Base-by-base conservation (phyloP, 768 basidiomycete genomes). In the Macrocybe gigantea region DNA sequence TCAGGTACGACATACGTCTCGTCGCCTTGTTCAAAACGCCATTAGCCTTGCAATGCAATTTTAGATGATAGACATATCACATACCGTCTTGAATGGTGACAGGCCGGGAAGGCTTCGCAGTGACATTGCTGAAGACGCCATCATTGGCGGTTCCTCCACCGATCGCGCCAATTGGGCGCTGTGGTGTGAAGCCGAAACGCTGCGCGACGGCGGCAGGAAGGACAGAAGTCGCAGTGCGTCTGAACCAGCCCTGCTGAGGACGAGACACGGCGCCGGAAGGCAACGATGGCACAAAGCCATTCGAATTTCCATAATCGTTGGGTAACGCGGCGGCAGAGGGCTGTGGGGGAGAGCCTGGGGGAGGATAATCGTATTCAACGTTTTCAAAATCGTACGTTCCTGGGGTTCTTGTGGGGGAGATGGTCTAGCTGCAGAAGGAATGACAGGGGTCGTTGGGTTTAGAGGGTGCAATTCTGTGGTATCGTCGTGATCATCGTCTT, bases 51-150 rank as follows among this genome's bases (percentile, higher is more conserved):
- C 37, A 39, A 35, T 6, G 45, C 11, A 41, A 29, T 13, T 33
- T 45, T 39, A 43, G 15, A 43, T 14, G n/a, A 48, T 49, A 34
- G 54, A 40, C 2, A 57, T 15, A 44, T 14, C 36, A 60, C 72
- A 45, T 45, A 83, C 86, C 86, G 53, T 85, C 76, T 57, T 78
- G 80, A 15, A 84, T 62, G 41, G 73, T 71, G 29, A 74, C 59
- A 14, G 86, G 85, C 12, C 68, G 60, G 38, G 80, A 71, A 1
- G 86, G 86, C 59, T 96, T 95, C 11, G 95, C 95, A 36, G 82
- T 83, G n/a, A 98, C 81, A 63, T 97, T 98, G 32, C 83, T 87
- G 65, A 97, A 98, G 14, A 98, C 94, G 12, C 94, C 95, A 50
- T 94, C 93, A 55, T 93, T 93, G 42, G 74, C 67, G 8, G 72